phyloP scores from a whole-genome alignment of 129 eudicot genomes.

The Pittosporum tobira region DNA sequence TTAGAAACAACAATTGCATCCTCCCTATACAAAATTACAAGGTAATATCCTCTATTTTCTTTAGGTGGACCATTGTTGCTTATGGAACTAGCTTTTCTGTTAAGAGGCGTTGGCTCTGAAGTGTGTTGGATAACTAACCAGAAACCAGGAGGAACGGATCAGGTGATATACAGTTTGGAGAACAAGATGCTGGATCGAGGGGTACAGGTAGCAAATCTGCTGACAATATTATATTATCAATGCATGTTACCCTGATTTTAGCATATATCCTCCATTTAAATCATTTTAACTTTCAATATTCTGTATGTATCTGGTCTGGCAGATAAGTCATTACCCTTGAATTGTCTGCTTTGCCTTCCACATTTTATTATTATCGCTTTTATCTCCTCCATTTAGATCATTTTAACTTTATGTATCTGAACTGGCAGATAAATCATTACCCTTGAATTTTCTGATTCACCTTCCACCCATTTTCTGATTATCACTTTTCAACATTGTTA shows the following conservation, averaged over 20 bases:
- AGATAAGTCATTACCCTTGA: too few species aligned
- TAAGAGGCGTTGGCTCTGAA: constrained; percentile 73
- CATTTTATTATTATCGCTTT: background rate
- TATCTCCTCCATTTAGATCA: too few species aligned
- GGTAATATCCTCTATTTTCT: background rate
- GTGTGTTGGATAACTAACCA: constrained; percentile 89
- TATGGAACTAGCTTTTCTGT: constrained; percentile 85
- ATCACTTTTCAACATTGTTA: constrained; percentile 12
- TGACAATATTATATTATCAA: background rate
- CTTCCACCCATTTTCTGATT: background rate
- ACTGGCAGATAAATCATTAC: too few species aligned
- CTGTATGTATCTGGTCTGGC: too few species aligned
- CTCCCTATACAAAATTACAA: background rate
- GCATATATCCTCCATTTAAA: background rate
- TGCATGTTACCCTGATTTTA: background rate
- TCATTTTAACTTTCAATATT: background rate
- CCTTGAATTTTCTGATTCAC: background rate
- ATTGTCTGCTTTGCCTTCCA: background rate
- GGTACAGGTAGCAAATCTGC: constrained; percentile 54
- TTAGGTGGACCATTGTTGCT: constrained; percentile 87
- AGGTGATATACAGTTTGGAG: constrained; percentile 65
- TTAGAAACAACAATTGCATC: background rate
- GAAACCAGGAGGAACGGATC: constrained; percentile 59
- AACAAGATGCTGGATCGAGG: constrained; percentile 74
- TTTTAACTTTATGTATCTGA: too few species aligned